Base-by-base conservation (phyloP, 2,329 filamentous ascomycete genomes). In the Ophiostoma sp. region DNA sequence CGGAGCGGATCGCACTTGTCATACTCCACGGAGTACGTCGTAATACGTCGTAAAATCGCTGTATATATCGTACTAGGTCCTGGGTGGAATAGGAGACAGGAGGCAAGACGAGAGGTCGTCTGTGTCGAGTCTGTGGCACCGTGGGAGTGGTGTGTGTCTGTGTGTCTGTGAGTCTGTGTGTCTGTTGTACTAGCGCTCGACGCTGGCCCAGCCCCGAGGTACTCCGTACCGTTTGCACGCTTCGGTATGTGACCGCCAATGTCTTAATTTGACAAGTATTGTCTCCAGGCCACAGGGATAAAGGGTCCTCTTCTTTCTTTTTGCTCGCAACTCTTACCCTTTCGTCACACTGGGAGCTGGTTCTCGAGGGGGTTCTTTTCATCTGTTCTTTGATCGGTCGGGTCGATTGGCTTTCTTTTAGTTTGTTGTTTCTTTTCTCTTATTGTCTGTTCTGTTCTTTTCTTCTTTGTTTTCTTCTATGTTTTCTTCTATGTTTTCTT, bases 11-110 rank as follows among this genome's bases (percentile, higher is more conserved):
- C 27, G 27, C 27, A 27, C 27, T 27, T 27, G 27, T 27, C 27
- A 27, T 55, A 11, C 49, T 55, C 49, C 49, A 55, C 49, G 49
- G 49, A 55, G 12, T 55, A 55, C 49, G 49, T 55, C 49, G 49
- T 55, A 55, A 55, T 55, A 55, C 49, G 49, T 27, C 27, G 27
- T 27, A 27, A 27, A 27, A 27, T 27, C 1, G 27, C 27, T 27
- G 27, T 27, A 27, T 27, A 27, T 27, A n/a, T n/a, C n/a, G n/a
- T n/a, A n/a, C n/a, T n/a, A 27, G 27, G 27, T 27, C 27, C 27
- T 27, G 27, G 27, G 27, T 45, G 42, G 42, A 45, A 45, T 45
- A 45, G 42, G 42, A 45, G 42, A 12, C 6, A 45, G 14, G 42
- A 8, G 42, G 42, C 9, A 8, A 45, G 14, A 8, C 8, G 14